These are phyloP conservation scores for Pseudogymnoascus sp. DNA, from an alignment of 2,329 filamentous ascomycete species.

Conservation along the genomic window DNA sequence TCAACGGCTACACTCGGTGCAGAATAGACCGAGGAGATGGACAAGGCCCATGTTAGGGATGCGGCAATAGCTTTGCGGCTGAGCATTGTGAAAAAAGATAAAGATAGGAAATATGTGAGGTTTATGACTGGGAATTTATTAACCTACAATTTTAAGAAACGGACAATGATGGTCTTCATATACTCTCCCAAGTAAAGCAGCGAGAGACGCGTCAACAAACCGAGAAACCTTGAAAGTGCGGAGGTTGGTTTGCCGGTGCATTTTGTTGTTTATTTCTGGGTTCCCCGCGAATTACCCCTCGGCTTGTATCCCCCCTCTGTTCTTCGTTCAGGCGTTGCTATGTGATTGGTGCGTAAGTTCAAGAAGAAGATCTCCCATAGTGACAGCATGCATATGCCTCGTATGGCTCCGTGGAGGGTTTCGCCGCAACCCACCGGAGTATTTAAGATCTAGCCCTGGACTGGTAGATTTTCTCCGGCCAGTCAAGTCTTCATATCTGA, in stretches of 20 bases:
- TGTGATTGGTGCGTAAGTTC: constrained; percentile 3
- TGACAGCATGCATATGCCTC: neutral
- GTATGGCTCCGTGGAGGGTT: neutral
- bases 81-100: neutral
- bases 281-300: constrained; percentile 6
- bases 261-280: neutral
- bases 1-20: neutral
- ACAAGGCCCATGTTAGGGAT: neutral
- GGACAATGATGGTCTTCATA: neutral
- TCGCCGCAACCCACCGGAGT: constrained; percentile 1
- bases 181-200: neutral
- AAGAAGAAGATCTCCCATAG: neutral
- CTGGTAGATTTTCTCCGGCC: constrained; percentile 2
- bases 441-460: neutral
- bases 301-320: neutral
- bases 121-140: neutral
- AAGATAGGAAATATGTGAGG: neutral
- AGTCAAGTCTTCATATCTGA: neutral
- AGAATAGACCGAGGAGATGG: neutral
- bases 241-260: neutral
- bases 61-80: neutral
- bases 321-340: neutral
- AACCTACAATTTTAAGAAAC: neutral
- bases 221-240: neutral
- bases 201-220: neutral